Base-by-base conservation (phyloP, 768 basidiomycete genomes). In the Naganishia antarctica region DNA sequence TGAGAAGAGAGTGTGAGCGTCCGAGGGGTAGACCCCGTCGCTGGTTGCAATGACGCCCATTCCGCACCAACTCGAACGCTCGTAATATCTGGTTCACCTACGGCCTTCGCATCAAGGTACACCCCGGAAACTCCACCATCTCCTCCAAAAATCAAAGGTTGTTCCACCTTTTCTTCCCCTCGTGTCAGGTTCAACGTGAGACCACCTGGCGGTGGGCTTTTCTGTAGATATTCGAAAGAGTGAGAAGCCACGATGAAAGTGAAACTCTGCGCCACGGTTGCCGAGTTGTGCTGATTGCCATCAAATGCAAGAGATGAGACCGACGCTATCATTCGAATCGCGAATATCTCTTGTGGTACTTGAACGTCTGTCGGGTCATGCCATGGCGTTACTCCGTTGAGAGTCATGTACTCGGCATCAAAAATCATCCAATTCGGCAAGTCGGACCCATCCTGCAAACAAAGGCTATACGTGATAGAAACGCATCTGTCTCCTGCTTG, bases 391-490 rank as follows among this genome's bases (percentile, higher is more conserved):
- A 57, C 32, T 26, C 53, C 53, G 23, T 29, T 57, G 18, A 57
- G 53, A n/a, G 53, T 57, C 53, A 57, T 40, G 40, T 57, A 57
- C 53, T 40, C 53, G 23, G 3, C 34, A 76, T 90, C 81, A 77
- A 90, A 98, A 12, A 61, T 65, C 74, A 94, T 80, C 88, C 90
- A 96, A 9, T 77, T 67, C 0, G 91, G 92, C 29, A 91, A 80
- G 5, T 81, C 80, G 0, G 85, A 83, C n/a, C 89, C 86, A 68
- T 90, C 84, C 0, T 81, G 79, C 71, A 83, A 83, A 34, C 83
- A 80, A 28, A 86, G 85, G 11, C 81, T 80, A 71, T 92, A 57
- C n/a, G 34, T 40, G 41, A 57, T 41, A 16, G 50, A 44, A n/a
- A 45, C 16, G 28, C 15, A n/a, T n/a, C n/a, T 12, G 32, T 23